Evolutionary conservation across 1,284 basidiomycete species (phyloP), one percentile per base, ranked within the genome.

Genomic region (Entoloma clypeatum): DNA sequence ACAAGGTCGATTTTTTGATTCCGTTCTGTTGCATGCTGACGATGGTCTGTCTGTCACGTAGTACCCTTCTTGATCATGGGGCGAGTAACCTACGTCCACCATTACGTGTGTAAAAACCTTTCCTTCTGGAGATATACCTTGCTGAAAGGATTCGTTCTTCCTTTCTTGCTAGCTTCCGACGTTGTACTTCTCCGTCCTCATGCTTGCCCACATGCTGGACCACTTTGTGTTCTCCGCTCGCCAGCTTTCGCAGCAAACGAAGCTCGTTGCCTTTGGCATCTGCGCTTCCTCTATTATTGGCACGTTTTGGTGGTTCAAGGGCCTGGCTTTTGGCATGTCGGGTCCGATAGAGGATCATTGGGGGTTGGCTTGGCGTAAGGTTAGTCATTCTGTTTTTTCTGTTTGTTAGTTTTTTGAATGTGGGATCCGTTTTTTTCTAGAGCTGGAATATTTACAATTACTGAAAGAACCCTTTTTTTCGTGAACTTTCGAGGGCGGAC

Each of bases 11-110:
- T 35, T 21, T n/a, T 31, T 14, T 19, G 18, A 8, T 22, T 22
- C 10, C 18, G 11, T 31, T 16, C 23, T 14, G 7, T 17, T 4
- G 4, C 25, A n/a, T 13, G 21, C 32, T 44, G 29, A 45, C 42
- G 29, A 7, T 43, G 42, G 7, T 17, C 38, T 17, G 21, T 24
- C 16, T 23, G 14, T 9, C 23, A 14, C 46, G 0, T 53, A 93
- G 90, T 86, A 17, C 94, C 95, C 0, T 98, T 96, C 79, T 69
- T 98, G 53, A 81, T 96, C 65, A 96, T 97, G 93, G 92, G 90
- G 21, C 86, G 93, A 52, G 89, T 92, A 2, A 93, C 90, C 28
- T 93, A 93, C 52, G 66, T 93, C 9, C 91, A 93, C 61, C 91
- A 93, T 69, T 92, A 91, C 57, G 83, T 87, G 52, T 42, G 83